phyloP scores from a whole-genome alignment of 345 rosid genomes.

The Aurinia saxatilis region DNA sequence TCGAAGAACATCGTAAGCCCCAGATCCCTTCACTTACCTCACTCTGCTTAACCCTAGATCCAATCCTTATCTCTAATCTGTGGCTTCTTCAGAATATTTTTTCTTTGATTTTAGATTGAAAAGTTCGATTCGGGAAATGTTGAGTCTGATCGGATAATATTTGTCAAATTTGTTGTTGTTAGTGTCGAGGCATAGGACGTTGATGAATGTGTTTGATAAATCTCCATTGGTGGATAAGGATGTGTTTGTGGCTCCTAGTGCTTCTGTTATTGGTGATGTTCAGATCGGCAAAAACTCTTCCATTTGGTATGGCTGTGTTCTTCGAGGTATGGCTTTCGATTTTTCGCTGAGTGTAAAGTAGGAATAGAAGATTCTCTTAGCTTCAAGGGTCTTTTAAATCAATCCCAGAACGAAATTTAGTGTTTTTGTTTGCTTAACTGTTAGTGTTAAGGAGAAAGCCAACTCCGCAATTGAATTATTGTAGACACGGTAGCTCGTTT shows the following conservation, averaged over 20 bases:
- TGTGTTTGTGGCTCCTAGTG: constrained; percentile 91
- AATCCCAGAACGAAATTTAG: too few relatives aligned
- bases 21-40: background rate
- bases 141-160: background rate
- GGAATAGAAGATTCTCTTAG: too few relatives aligned
- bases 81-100: background rate
- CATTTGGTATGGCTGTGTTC: constrained; percentile 94
- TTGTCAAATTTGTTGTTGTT: background rate
- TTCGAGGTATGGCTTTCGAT: constrained; percentile 55
- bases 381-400: too few relatives aligned
- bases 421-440: too few relatives aligned
- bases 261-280: constrained; percentile 88
- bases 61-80: constrained; percentile 1
- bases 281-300: constrained; percentile 79
- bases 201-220: constrained; percentile 88
- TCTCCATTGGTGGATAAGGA: constrained; percentile 77
- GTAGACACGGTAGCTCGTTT: too few relatives aligned
- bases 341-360: background rate
- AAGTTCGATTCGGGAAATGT: background rate
- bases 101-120: background rate
- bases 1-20: constrained; percentile 72
- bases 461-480: too few relatives aligned
- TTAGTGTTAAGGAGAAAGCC: too few relatives aligned
- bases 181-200: constrained; percentile 94
- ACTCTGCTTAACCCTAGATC: constrained; percentile 9